phyloP scores from a whole-genome alignment of 805 yeast species.

The Ogataea ganodermae region DNA sequence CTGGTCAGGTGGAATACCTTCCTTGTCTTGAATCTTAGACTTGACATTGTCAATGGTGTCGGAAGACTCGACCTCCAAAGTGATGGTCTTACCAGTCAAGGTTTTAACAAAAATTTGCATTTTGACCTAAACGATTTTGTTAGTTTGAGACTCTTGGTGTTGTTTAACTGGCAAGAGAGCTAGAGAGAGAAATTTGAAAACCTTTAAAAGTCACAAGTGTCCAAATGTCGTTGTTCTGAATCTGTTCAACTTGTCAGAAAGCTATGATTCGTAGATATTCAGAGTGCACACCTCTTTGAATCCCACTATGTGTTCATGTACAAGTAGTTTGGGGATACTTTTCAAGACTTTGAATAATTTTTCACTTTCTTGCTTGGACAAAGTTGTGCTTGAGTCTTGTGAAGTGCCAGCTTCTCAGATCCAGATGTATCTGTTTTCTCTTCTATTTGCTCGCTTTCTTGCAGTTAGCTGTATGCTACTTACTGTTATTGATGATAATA shows the following conservation, averaged over 20 bases:
- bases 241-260: neutral
- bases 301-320: neutral
- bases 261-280: neutral
- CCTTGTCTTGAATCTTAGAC: constrained; percentile 94
- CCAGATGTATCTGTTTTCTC: neutral
- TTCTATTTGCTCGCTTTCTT: neutral
- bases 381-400: neutral
- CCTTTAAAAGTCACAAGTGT: neutral
- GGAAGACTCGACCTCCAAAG: constrained; percentile 83
- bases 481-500: constrained; percentile 16
- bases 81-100: constrained; percentile 97
- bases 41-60: constrained; percentile 95
- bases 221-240: neutral
- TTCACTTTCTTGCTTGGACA: neutral
- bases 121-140: constrained; percentile 31
- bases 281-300: neutral
- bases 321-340: neutral
- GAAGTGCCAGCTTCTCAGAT: neutral
- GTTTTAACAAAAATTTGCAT: constrained; percentile 99
- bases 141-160: constrained; percentile 7
- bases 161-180: neutral
- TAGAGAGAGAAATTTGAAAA: neutral
- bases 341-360: neutral
- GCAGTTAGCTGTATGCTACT: constrained; percentile 4
- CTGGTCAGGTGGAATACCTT: constrained; percentile 96